Evolutionary conservation across 768 basidiomycete species (phyloP), one percentile per base, ranked within the genome.

Genomic region (Termitomyces sp.): DNA sequence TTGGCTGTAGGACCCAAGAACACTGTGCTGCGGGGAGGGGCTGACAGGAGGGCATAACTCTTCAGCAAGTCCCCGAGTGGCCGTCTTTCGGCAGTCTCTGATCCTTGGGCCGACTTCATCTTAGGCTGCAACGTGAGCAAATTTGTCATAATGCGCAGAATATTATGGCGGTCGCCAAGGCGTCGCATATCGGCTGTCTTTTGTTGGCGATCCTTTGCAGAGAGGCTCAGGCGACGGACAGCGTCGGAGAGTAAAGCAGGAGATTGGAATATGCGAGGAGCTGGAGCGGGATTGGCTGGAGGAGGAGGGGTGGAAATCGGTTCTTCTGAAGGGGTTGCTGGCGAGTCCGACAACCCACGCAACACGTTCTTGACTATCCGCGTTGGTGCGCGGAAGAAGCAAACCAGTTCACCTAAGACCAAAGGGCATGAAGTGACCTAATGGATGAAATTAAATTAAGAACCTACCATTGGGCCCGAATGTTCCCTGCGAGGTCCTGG

Each of bases 391-490:
- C 86, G 81, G 73, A 90, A 94, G 73, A 96, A 94, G 66, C 86
- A 91, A 0, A 95, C 82, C 1, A 96, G 73, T 73, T 94, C 86
- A 48, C 92, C 94, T 95, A 60, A 46, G 59, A 47, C 42, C 7
- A 42, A 5, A 39, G 10, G 52, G n/a, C 44, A 52, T 55, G 16
- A 42, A 3, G 25, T 23, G 32, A 30, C 2, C 3, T 42, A 27
- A n/a, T 21, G 35, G 28, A 32, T 14, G 35, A 27, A 19, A 19
- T 14, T 17, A 19, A n/a, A 28, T 17, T 30, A 12, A 39, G 41
- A 9, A 3, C 66, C 76, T 57, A 92, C 94, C 94, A 66, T 92
- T 91, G 0, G 90, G 89, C 1, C 93, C 90, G 74, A 95, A 96
- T 0, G 86, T 81, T 2, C 91, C 94, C 64, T 94, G 93, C 2